These are phyloP conservation scores for Metarhizium humberi DNA, from an alignment of 2,329 filamentous ascomycete genomes.

Conservation along the genomic window DNA sequence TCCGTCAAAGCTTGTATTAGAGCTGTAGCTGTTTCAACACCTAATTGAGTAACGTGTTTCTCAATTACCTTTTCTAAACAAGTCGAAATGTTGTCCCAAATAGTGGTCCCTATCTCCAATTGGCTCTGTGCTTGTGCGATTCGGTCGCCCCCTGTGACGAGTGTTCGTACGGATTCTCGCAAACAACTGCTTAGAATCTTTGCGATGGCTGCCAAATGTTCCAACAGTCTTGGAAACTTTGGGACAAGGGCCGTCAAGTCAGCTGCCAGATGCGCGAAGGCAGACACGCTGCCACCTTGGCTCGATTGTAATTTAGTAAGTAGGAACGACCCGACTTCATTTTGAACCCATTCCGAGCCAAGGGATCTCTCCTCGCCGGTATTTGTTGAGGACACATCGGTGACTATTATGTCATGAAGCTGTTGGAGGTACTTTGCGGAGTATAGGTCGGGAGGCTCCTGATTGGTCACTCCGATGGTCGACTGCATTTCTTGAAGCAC, in stretches of 20 bases:
- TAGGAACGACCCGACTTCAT: slow-evolving; percentile 22
- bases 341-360: slow-evolving; percentile 4
- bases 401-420: slow-evolving; percentile 23
- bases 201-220: slow-evolving; percentile 29
- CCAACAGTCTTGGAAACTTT: slow-evolving; percentile 36
- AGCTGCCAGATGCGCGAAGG: slow-evolving; percentile 33
- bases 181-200: slow-evolving; percentile 25
- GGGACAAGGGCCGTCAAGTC: slow-evolving; percentile 30
- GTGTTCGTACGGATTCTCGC: slow-evolving; percentile 17
- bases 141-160: slow-evolving; percentile 12
- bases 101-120: slow-evolving; percentile 29
- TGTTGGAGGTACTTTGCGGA: slow-evolving; percentile 33
- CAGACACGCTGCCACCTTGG: slow-evolving; percentile 31
- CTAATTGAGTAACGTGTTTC: slow-evolving; percentile 44
- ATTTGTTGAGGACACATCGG: slow-evolving; percentile 8
- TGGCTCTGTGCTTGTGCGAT: slow-evolving; percentile 18
- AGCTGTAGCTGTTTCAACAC: slow-evolving; percentile 30
- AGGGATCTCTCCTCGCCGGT: slow-evolving; percentile 9
- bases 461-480: slow-evolving; percentile 2
- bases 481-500: slow-evolving; percentile 11
- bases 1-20: slow-evolving; percentile 32
- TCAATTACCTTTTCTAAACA: slow-evolving; percentile 40
- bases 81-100: slow-evolving; percentile 33
- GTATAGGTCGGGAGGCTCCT: slow-evolving; percentile 15
- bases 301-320: slow-evolving; percentile 33